Base-by-base conservation (phyloP, 2,329 filamentous ascomycete genomes). In the Ophiosphaerella herpotricha region DNA sequence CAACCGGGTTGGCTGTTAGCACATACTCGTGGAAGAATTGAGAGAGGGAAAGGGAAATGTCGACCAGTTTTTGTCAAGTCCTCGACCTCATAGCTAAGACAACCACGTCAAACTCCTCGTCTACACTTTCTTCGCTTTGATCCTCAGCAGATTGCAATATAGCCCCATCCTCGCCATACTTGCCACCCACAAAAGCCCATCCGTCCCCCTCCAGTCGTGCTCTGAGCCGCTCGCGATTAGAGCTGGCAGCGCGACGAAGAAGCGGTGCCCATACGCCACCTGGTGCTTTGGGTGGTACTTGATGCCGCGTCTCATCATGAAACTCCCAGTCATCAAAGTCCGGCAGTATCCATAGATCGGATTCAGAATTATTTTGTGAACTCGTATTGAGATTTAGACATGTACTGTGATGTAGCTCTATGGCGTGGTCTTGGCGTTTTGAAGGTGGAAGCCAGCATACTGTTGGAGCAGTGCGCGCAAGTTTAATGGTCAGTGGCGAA, bases 81-180 rank as follows among this genome's bases (percentile, higher is more conserved):
- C 51, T 50, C 16, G 42, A 33, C 26, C 54, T 37, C 18, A 54
- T 41, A 12, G 58, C 50, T 40, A 71, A 37, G 18, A 71, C 55
- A 14, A 72, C 65, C 1, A 72, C 64, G 24, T 72, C 69, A 31
- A 71, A 71, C 44, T 71, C 69, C 18, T 71, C 66, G 24, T 72
- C 69, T 0, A 72, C 50, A 14, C 64, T 66, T 46, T 62, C 68
- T 11, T 64, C 61, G 26, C 56, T 62, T 34, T 52, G 55, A 29
- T 38, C 54, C 3, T 34, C 54, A n/a, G 6, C 37, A 29, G 60
- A 52, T 43, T 62, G 48, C 42, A 54, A 26, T 26, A 43, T 40
- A n/a, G 54, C 51, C 24, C 52, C 52, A 6, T 55, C 61, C n/a
- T 70, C 63, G 14, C 58, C 61, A 41, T 66, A 70, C 42, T 56